Conservation (phyloP, 345 rosid species). For the Euphorbia lathyris region DNA sequence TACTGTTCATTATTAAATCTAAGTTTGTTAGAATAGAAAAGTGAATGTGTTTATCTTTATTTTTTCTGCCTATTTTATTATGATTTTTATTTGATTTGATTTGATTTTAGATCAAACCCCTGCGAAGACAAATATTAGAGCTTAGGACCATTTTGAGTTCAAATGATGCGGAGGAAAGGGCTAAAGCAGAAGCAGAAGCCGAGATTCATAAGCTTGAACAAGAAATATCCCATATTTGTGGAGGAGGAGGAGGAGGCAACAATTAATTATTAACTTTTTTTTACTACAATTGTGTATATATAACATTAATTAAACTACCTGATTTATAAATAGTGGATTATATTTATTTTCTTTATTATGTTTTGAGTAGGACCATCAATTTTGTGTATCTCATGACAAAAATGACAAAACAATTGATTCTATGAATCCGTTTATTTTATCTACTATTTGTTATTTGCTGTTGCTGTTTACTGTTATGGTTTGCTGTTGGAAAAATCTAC, state of each 20-base stretch:
- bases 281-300: not conserved
- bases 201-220: slow-evolving; percentile 29
- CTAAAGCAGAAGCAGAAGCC: slow-evolving; percentile 15
- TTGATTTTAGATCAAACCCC: slow-evolving; percentile 51
- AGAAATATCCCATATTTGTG: slow-evolving; percentile 23
- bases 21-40: no score
- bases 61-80: not conserved
- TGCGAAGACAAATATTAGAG: slow-evolving; percentile 26
- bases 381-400: not conserved
- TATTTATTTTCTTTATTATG: not conserved
- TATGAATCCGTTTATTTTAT: no score
- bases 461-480: no score
- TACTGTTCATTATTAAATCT: no score
- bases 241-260: no score
- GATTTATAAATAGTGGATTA: no score
- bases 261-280: no score
- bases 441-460: no score
- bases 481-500: no score
- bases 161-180: slow-evolving; percentile 24
- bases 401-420: not conserved
- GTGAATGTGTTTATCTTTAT: not conserved
- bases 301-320: no score
- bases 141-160: slow-evolving; percentile 8
- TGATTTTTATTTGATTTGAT: not conserved
- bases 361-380: not conserved